Percentiles rank a stretch among this genome's conserved stretches.
Conservation (phyloP, 2,329 filamentous ascomycete genomes). For the Hymenoscyphus infarciens region DNA sequence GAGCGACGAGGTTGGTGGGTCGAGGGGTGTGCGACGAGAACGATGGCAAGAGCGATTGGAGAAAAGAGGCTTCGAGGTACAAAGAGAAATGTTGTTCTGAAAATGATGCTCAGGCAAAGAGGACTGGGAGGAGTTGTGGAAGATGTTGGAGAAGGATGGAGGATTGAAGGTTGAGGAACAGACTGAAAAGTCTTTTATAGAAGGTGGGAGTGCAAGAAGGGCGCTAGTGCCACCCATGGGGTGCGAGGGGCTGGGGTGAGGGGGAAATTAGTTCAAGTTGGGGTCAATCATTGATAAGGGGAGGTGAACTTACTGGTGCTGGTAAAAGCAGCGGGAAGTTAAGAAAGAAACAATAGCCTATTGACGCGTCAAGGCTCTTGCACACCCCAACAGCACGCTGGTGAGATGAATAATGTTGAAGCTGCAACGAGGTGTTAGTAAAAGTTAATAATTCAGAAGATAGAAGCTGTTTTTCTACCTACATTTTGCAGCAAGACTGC, state of each 20-base stretch:
- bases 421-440: neutral
- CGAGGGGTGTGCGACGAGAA: too few relatives aligned
- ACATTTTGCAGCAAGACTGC: neutral
- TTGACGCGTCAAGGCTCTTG: neutral
- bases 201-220: neutral
- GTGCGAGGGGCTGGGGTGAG: neutral
- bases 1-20: neutral
- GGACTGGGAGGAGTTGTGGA: neutral
- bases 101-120: too few relatives aligned
- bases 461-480: neutral
- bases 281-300: neutral
- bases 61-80: too few relatives aligned
- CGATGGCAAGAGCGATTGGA: too few relatives aligned
- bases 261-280: neutral
- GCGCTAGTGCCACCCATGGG: neutral
- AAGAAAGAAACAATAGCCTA: neutral
- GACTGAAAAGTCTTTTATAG: neutral
- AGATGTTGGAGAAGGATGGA: neutral
- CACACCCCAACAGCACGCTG: neutral
- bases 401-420: neutral
- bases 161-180: neutral
- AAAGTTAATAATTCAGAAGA: neutral
- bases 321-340: neutral
- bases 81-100: too few relatives aligned
- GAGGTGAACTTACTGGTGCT: neutral